Evolutionary conservation across 768 basidiomycete genomes (phyloP), one percentile per base, ranked within the genome.

Genomic region (Psilocybe tampanensis): DNA sequence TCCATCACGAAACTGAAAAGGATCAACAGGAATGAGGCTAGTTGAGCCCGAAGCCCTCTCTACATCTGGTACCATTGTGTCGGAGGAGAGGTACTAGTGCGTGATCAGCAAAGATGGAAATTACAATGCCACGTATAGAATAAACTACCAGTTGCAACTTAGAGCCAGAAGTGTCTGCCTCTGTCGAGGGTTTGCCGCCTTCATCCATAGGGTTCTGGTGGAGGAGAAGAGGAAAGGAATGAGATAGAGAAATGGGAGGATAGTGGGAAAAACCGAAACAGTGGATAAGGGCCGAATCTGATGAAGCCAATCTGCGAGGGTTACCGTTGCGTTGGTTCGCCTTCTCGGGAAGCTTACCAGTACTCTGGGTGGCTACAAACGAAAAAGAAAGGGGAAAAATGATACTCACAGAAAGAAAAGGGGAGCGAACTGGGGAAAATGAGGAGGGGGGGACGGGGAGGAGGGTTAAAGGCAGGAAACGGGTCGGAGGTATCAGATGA

Each of bases 1-100:
- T 11, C 84, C 86, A 58, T 72, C 77, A 52, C 82, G 81, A 64
- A 93, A 77, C 59, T 76, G 81, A 72, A 80, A 94, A 2, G 92
- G 91, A 72, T 94, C 91, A 21, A 72, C 61, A 12, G 67, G 68
- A 50, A 72, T 41, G 52, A 73, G 65, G 54, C 66, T 66, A 11
- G 70, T 68, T 21, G 74, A 70, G 32, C 53, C 68, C 22, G 75
- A 71, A 36, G 66, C 68, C 63, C 70, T 73, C 66, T 85, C 86
- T 23, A 83, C 64, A 74, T 78, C 75, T 70, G 75, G 70, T 80
- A 80, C 81, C 79, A 70, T 71, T 79, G 76, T 74, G 54, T 82
- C 79, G 79, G 82, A 67, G 66, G 70, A 58, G 79, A 81, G 54
- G 50, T 61, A 56, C 61, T 62, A 57, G 33, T 44, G 8, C 26